Base-by-base conservation (phyloP, 2,329 filamentous ascomycete genomes). In the Venturia nashicola region DNA sequence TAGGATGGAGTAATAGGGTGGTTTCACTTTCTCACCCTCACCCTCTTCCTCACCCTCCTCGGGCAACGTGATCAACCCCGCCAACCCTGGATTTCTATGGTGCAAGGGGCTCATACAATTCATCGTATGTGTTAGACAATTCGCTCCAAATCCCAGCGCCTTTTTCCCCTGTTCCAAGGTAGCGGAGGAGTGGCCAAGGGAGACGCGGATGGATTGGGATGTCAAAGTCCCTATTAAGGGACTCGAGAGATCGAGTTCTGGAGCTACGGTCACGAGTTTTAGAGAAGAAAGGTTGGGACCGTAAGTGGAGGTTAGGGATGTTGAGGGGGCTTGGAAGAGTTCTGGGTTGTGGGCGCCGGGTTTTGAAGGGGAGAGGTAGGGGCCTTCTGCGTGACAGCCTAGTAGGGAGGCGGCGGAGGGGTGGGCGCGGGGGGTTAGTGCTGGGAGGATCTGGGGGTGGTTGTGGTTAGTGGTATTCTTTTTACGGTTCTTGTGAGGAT, bases 331-430 rank as follows among this genome's bases (percentile, higher is more conserved):
- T 54, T 75, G 72, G 69, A 81, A 80, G 55, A 79, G 76, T 27
- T 74, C 72, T 34, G 73, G 70, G 66, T 79, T 77, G 69, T 83
- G 81, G 7, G 81, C 81, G 46, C 82, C 82, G 69, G 80, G 81
- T 69, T 83, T 83, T 3, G 72, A 71, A 1, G 79, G 76, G 65
- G 79, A 75, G 6, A 84, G 76, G 68, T 81, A 83, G 8, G 82
- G 82, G 2, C 82, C 82, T 76, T 84, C 82, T 20, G 76, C 75
- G 68, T 84, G 82, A n/a, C 80, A 80, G 39, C 82, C 82, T 1
- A 83, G 76, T 6, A 83, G 73, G 20, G 77, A 76, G n/a, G 82
- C 81, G 5, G 76, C 76, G 16, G 70, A 67, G 11, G 73, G 65
- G 61, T 79, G 76, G 12, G 74, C 68, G 27, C 76, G 73, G 16